phyloP scores from a whole-genome alignment of 169 alveolate genomes.

The Neospora caninum region DNA sequence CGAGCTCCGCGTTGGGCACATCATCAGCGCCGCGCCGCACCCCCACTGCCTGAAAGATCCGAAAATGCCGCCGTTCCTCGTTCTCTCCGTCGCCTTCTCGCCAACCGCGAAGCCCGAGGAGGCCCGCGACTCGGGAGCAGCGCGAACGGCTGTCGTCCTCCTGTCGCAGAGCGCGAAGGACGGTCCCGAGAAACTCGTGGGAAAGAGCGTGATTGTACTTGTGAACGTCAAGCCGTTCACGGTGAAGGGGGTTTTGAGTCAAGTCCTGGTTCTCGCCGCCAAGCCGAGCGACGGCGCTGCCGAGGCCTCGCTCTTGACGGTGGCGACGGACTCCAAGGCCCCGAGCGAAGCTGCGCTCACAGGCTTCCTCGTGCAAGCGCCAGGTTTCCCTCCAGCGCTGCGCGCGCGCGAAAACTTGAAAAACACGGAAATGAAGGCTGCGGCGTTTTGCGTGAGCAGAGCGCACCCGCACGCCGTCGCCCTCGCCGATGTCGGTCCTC shows the following conservation, averaged over 20 bases:
- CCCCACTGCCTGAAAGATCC: slow-evolving; percentile 30
- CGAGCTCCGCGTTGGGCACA: slow-evolving; percentile 21
- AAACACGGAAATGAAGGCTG: neutral
- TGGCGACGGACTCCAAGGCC: neutral
- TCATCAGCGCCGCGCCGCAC: neutral
- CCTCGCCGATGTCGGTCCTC: neutral
- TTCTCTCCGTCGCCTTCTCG: neutral
- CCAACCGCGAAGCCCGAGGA: neutral
- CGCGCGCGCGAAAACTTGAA: neutral
- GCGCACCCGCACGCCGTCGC: neutral
- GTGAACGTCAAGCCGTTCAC: slow-evolving; percentile 14
- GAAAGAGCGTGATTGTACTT: neutral
- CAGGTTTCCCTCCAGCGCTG: slow-evolving; percentile 31
- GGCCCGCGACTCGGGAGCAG: neutral
- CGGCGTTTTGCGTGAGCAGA: neutral
- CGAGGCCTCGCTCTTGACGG: neutral
- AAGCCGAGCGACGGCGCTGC: neutral
- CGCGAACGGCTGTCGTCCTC: neutral
- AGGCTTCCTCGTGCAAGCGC: neutral
- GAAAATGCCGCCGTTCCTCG: neutral
- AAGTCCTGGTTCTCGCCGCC: slow-evolving; percentile 21
- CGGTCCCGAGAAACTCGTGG: neutral
- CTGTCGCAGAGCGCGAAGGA: neutral
- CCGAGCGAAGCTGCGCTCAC: neutral
- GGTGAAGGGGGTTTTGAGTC: slow-evolving; percentile 20